These are phyloP conservation scores for Nakaseomyces bracarensis DNA, from an alignment of 1,139 yeast genomes.

Conservation along the genomic window DNA sequence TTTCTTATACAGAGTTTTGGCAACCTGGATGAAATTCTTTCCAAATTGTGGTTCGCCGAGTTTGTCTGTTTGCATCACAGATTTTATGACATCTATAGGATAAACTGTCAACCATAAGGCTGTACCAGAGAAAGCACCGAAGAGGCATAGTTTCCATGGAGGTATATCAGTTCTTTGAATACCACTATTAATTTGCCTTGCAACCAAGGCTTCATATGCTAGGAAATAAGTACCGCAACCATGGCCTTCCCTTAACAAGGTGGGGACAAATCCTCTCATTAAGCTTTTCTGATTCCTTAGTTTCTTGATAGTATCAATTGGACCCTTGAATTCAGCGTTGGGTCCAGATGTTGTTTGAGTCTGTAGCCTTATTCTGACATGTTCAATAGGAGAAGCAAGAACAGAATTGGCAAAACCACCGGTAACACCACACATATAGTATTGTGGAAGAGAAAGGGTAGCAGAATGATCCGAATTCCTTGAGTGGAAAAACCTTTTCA, in stretches of 20 bases:
- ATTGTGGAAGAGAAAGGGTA: constrained; percentile 46
- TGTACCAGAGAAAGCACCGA: constrained; percentile 82
- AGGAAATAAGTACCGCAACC: constrained; percentile 87
- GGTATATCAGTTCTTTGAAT: constrained; percentile 46
- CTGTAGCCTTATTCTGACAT: constrained; percentile 82
- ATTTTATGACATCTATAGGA: constrained; percentile 80
- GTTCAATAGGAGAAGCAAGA: constrained; percentile 87
- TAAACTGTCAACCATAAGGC: constrained; percentile 74
- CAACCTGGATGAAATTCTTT: constrained; percentile 40
- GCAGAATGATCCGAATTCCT: constrained; percentile 23
- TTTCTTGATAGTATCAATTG: constrained; percentile 66
- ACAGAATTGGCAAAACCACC: constrained; percentile 88
- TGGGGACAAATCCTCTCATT: constrained; percentile 73
- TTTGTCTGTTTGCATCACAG: constrained; percentile 77
- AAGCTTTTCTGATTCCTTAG: constrained; percentile 54
- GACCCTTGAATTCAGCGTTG: constrained; percentile 45
- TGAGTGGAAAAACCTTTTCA: constrained; percentile 54
- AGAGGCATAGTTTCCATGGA: constrained; percentile 71
- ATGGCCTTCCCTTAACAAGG: constrained; percentile 71
- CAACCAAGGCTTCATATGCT: constrained; percentile 78
- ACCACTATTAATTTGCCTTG: constrained; percentile 46
- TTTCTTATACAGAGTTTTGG: constrained; percentile 37
- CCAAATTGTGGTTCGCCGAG: constrained; percentile 40
- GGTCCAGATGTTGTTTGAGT: constrained; percentile 48
- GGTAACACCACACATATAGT: constrained; percentile 71